These are phyloP conservation scores for Caloboletus firmus DNA, from an alignment of 1,284 basidiomycete species.

Conservation along the genomic window DNA sequence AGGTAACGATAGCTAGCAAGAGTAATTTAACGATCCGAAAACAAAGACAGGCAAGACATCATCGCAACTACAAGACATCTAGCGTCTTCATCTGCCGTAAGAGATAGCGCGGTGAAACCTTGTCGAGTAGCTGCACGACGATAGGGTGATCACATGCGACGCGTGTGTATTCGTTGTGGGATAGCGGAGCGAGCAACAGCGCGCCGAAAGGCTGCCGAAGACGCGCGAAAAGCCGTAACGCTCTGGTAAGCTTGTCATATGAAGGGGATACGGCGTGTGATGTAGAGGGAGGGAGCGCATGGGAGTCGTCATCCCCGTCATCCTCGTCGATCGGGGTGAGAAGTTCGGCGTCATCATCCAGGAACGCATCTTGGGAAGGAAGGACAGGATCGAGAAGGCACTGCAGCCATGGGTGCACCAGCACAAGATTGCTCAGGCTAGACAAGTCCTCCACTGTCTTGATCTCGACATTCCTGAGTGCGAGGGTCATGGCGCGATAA, in stretches of 20 bases:
- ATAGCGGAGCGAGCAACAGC: not conserved
- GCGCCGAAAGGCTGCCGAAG: not conserved
- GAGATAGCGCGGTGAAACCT: not conserved
- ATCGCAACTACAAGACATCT: not conserved
- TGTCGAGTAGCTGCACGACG: not conserved
- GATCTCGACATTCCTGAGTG: conserved; percentile 1
- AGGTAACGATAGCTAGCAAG: too few species aligned
- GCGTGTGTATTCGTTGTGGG: not conserved
- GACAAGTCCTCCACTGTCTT: not conserved
- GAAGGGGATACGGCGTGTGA: not conserved
- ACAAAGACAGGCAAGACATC: not conserved
- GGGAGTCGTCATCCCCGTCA: not conserved
- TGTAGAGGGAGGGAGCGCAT: not conserved
- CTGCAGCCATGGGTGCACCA: not conserved
- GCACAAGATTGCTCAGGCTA: not conserved
- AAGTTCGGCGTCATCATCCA: not conserved
- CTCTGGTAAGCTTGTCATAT: not conserved
- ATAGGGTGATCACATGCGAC: not conserved
- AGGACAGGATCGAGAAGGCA: not conserved
- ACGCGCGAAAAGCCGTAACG: not conserved
- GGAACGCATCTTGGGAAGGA: not conserved
- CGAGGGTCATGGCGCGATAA: not conserved
- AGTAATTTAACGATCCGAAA: too few species aligned
- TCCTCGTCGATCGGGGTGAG: not conserved
- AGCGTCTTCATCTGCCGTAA: not conserved